These are phyloP conservation scores for Sporobolomyces roseus DNA, from an alignment of 768 basidiomycete species.

Conservation along the genomic window DNA sequence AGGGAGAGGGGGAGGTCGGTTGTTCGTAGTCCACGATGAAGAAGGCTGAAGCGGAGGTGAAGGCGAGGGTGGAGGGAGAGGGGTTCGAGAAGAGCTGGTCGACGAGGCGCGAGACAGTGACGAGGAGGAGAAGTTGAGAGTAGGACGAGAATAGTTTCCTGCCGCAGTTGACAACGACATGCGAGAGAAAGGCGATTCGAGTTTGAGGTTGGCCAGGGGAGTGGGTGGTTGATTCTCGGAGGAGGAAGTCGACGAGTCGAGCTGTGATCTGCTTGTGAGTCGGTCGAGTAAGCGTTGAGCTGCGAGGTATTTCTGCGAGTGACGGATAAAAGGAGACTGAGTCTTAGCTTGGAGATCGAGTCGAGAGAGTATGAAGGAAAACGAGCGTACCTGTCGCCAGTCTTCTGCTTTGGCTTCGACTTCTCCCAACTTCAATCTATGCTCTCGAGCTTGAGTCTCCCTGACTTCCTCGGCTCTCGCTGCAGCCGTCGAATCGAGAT, in stretches of 20 bases:
- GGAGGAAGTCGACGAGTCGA: not conserved
- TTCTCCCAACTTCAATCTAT: not conserved
- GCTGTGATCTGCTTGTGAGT: not conserved
- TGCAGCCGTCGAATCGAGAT: conserved; percentile 7
- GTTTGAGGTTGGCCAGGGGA: not conserved
- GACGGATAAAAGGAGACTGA: too few species aligned
- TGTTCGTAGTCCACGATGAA: not conserved
- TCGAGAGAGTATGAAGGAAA: not conserved
- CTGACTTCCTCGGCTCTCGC: not conserved
- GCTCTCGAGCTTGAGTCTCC: not conserved
- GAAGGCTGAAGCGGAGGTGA: not conserved
- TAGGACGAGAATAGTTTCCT: conserved; percentile 2
- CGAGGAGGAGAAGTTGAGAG: conserved; percentile 7
- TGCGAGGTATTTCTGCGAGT: conserved; percentile 35
- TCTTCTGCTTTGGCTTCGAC: conserved; percentile 10
- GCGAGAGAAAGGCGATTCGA: conserved; percentile 7
- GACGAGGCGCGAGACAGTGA: not conserved
- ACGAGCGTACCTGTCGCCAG: conserved; percentile 14
- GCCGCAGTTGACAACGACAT: not conserved
- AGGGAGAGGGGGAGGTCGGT: conserved; percentile 31
- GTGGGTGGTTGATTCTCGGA: not conserved
- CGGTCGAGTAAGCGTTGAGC: conserved; percentile 22
- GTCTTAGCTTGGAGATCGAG: too few species aligned
- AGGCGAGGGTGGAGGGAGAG: not conserved
- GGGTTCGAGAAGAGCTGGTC: not conserved